Percentiles rank a stretch among this genome's conserved stretches.
Conservation (phyloP, 345 rosid species). For the Syzygium aromaticum region DNA sequence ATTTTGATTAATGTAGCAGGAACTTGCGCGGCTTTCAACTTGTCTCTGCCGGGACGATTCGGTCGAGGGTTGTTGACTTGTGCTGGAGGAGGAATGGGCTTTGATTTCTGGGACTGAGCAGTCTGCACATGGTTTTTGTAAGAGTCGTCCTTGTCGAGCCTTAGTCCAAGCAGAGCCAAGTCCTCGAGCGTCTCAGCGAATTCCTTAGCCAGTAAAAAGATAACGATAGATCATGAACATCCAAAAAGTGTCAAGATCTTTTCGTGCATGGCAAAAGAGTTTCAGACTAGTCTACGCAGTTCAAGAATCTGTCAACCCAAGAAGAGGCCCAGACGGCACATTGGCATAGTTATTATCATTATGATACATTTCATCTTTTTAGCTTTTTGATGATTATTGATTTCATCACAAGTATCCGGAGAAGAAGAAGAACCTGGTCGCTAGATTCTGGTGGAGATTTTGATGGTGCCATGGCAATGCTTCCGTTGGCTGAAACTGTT, state of each 20-base stretch:
- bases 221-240: neutral
- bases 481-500: neutral
- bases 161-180: constrained; percentile 8
- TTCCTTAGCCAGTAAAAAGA: neutral
- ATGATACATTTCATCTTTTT: neutral
- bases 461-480: neutral
- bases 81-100: neutral
- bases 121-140: neutral
- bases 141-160: neutral
- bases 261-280: neutral
- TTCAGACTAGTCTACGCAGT: neutral
- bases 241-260: neutral
- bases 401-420: neutral
- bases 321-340: neutral
- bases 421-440: neutral
- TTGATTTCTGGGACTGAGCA: neutral
- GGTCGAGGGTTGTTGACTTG: neutral
- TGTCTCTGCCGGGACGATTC: constrained; percentile 3
- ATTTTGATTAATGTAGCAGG: constrained; percentile 20
- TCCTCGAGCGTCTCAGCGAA: neutral
- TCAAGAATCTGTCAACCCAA: neutral
- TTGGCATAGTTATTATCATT: neutral
- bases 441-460: neutral
- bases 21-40: constrained; percentile 22
- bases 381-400: neutral